phyloP scores from a whole-genome alignment of 768 basidiomycete species.

The Infundibulicybe gibba region DNA sequence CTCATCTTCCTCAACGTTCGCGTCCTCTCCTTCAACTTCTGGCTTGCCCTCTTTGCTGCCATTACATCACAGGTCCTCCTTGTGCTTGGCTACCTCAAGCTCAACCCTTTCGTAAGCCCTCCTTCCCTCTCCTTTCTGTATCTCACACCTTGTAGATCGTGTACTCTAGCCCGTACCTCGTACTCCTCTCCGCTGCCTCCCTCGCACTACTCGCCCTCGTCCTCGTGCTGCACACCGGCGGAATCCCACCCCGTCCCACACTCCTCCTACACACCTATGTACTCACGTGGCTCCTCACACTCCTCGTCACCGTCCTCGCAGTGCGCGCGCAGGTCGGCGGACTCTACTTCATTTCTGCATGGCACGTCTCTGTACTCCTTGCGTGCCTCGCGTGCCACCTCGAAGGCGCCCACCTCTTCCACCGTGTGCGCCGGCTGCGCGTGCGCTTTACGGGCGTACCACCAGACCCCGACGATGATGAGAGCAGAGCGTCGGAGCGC shows the following conservation, averaged over 20 bases:
- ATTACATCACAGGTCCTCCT: not conserved
- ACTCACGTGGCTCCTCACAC: conserved; percentile 53
- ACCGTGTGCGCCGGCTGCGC: too few relatives aligned
- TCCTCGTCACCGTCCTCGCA: conserved; percentile 43
- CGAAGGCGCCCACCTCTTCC: too few relatives aligned
- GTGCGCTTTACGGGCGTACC: too few relatives aligned
- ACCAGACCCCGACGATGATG: not conserved
- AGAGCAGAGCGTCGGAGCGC: conserved; percentile 3
- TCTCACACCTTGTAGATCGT: conserved; percentile 41
- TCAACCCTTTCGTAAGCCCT: not conserved
- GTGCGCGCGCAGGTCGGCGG: conserved; percentile 40
- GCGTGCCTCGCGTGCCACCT: conserved; percentile 22
- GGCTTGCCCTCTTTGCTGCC: conserved; percentile 13
- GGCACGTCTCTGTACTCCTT: conserved; percentile 46
- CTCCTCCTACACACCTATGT: conserved; percentile 48
- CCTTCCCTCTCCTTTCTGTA: not conserved
- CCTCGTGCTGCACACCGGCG: conserved; percentile 24
- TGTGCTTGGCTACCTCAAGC: not conserved
- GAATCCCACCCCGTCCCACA: not conserved
- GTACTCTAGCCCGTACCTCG: conserved; percentile 53
- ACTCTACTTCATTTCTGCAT: conserved; percentile 52
- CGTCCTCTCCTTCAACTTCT: conserved; percentile 11
- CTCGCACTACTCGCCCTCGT: conserved; percentile 47
- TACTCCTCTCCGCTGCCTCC: conserved; percentile 45
- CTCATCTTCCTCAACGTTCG: conserved; percentile 33